Evolutionary conservation across 495 filamentous ascomycete genomes (phyloP), one percentile per base, ranked within the genome.

Genomic region (Daldinia vernicosa): DNA sequence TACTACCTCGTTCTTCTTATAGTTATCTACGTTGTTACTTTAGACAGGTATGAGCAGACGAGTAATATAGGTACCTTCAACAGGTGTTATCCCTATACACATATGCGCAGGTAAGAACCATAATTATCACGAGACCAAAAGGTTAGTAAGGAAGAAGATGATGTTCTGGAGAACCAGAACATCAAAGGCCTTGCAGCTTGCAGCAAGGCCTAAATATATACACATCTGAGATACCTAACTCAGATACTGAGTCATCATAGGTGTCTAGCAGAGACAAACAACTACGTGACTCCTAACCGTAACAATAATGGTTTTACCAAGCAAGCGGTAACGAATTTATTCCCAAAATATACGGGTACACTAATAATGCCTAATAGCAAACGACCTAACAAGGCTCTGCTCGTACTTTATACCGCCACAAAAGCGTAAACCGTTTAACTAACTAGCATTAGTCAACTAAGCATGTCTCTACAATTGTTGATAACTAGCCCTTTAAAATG

Each of bases 51-150:
- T 47, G 19, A 24, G 33, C 11, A 35, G 43, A 47, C 15, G 43
- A 47, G 19, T 47, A 22, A 47, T 47, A 47, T 24, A 47, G n/a
- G n/a, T n/a, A n/a, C n/a, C n/a, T 9, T 47, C 19, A 24, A 11
- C 43, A 19, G 43, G 43, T 22, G 17, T 47, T 47, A 47, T 22
- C 43, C 43, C 8, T 19, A 47, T 17, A 17, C 8, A 47, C 43
- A 24, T 47, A 47, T 47, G 43, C 43, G 43, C 43, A 24, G 17
- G 43, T 47, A 47, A 47, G 43, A 47, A 47, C 43, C 19, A 47
- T 47, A n/a, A n/a, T n/a, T n/a, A n/a, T n/a, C n/a, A n/a, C n/a
- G n/a, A n/a, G n/a, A n/a, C n/a, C n/a, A n/a, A n/a, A n/a, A n/a
- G n/a, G n/a, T n/a, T n/a, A n/a, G n/a, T n/a, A n/a, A n/a, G n/a